Evolutionary conservation across 768 basidiomycete species (phyloP).

Genomic region (Lepiota venenata): DNA sequence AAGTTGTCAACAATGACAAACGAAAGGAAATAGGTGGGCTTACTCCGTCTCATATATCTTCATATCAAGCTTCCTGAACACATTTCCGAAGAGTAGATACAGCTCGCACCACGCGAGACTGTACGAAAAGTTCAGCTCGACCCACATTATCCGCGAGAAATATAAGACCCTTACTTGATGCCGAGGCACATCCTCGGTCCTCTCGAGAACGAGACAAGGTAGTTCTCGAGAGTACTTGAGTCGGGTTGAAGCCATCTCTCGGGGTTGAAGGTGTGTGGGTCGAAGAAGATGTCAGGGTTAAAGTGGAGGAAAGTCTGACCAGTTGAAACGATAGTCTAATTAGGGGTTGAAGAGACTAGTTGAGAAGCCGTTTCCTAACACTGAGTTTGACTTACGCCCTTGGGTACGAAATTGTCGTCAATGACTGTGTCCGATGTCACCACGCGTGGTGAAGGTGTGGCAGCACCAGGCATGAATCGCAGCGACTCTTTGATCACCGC

Average conservation of each 20-base stretch:
- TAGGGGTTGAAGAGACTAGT: background rate
- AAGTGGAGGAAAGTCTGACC: conserved; percentile 35
- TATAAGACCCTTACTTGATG: conserved; percentile 32
- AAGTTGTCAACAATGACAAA: too few species aligned
- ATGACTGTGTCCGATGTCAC: conserved; percentile 32
- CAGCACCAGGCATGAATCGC: conserved; percentile 35
- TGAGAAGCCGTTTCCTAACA: background rate
- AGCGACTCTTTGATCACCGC: conserved; percentile 46
- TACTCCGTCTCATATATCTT: conserved; percentile 7
- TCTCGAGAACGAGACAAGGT: conserved; percentile 40
- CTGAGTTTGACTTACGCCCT: conserved; percentile 27
- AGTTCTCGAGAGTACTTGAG: conserved; percentile 32
- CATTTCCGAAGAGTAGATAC: conserved; percentile 25
- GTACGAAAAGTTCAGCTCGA: background rate
- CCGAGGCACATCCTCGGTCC: conserved; percentile 43
- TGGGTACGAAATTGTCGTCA: conserved; percentile 30
- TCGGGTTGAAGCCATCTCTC: conserved; percentile 39
- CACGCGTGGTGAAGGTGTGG: conserved; percentile 36
- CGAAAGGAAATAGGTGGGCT: background rate
- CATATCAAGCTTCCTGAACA: conserved; percentile 28
- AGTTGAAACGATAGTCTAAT: conserved; percentile 38
- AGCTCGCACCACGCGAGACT: conserved; percentile 31
- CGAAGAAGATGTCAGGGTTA: conserved; percentile 36
- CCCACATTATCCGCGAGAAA: background rate
- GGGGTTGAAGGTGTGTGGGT: conserved; percentile 35